These are phyloP conservation scores for Salix viminalis DNA, from an alignment of 345 rosid genomes.

Conservation along the genomic window DNA sequence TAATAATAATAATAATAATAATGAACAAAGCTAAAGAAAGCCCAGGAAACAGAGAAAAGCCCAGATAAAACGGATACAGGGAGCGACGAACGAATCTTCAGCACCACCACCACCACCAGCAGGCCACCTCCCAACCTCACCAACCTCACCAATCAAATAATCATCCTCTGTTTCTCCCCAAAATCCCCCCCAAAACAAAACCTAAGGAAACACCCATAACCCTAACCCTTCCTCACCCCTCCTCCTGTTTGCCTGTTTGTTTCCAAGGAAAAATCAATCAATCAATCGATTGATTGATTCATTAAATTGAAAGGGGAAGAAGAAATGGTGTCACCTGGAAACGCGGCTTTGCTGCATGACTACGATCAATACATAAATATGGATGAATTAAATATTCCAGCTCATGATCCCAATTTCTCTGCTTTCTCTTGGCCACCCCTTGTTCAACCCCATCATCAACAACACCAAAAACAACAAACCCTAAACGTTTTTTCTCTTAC, in stretches of 20 bases:
- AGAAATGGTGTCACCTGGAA: slow-evolving; percentile 46
- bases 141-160: background rate
- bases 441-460: background rate
- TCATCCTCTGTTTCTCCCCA: background rate
- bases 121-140: background rate
- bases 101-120: background rate
- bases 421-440: slow-evolving; percentile 69
- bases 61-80: background rate
- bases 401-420: slow-evolving; percentile 48
- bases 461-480: slow-evolving; percentile 42
- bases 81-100: background rate
- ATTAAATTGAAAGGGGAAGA: background rate
- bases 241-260: background rate
- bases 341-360: slow-evolving; percentile 41
- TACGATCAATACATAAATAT: slow-evolving; percentile 20
- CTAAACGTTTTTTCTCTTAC: slow-evolving; percentile 20
- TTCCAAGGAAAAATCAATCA: background rate
- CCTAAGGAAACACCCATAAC: background rate
- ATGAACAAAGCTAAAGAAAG: too few species aligned
- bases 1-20: too few species aligned
- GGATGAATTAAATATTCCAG: slow-evolving; percentile 52
- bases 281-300: background rate
- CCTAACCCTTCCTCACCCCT: too few species aligned
- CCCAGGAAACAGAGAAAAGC: background rate
- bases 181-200: background rate